Conservation (phyloP, 257 asterid species). For the Agastache rugosa region DNA sequence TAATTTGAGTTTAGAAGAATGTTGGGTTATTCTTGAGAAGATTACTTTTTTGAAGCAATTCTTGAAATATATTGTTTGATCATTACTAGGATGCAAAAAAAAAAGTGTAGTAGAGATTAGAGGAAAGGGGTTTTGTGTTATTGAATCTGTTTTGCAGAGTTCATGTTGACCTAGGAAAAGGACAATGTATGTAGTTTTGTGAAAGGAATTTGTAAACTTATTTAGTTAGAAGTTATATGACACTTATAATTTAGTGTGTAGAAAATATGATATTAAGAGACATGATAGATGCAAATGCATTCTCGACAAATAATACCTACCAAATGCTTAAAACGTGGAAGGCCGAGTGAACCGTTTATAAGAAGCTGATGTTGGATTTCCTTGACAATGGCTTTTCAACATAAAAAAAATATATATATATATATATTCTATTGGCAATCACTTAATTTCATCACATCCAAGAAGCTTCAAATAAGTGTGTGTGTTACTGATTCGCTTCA, state of each 20-base stretch:
- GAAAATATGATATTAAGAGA: not conserved
- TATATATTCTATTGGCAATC: not conserved
- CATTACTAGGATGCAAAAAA: not conserved
- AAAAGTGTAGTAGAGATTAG: not conserved
- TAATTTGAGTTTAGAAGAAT: not conserved
- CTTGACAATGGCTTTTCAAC: not conserved
- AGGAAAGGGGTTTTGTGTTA: not conserved
- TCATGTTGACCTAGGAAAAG: not conserved
- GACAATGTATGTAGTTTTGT: no score
- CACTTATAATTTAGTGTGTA: not conserved
- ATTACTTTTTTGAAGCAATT: not conserved
- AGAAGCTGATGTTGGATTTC: not conserved
- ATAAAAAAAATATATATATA: not conserved
- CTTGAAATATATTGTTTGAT: not conserved
- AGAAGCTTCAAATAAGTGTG: not conserved
- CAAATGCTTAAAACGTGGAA: not conserved
- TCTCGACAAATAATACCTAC: not conserved
- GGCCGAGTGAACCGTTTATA: not conserved
- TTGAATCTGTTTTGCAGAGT: constrained; percentile 20
- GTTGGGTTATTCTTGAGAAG: not conserved
- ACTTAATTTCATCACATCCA: not conserved
- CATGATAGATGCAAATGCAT: not conserved
- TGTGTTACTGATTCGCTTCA: not conserved
- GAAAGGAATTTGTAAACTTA: no score
- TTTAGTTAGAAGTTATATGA: not conserved